Evolutionary conservation across 345 rosid species (phyloP).

Genomic region (Toxicodendron radicans): DNA sequence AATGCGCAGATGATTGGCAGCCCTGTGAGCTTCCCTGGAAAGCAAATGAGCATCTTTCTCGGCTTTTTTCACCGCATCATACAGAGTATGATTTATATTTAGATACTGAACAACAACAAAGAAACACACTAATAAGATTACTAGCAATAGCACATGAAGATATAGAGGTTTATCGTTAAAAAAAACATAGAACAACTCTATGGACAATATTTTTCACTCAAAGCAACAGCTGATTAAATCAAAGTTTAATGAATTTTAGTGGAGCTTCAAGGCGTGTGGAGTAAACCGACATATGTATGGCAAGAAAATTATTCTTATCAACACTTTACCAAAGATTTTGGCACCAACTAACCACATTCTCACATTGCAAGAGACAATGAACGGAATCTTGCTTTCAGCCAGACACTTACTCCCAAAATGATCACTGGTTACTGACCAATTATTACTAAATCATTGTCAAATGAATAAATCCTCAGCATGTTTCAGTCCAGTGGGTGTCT

Average conservation of each 20-base stretch:
- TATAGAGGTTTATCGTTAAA: neutral
- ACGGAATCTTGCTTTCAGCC: no score
- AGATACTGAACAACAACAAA: conserved; percentile 54
- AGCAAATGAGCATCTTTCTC: conserved; percentile 69
- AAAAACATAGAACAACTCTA: neutral
- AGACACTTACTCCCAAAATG: no score
- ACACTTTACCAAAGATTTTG: neutral
- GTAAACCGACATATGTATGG: neutral
- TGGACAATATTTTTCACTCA: neutral
- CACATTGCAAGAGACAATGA: no score
- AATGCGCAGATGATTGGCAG: conserved; percentile 65
- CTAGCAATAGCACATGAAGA: conserved; percentile 4
- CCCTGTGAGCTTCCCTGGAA: conserved; percentile 75
- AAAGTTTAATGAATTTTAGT: neutral
- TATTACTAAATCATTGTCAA: no score
- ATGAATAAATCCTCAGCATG: no score
- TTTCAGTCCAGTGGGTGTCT: no score
- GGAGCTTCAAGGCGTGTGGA: neutral
- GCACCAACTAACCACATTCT: no score
- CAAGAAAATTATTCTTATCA: neutral
- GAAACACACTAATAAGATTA: conserved; percentile 15
- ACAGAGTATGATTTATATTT: conserved; percentile 75
- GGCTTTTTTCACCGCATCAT: conserved; percentile 80
- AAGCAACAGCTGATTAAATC: neutral
- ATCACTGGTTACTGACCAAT: no score